Percentiles rank a stretch among this genome's conserved stretches.
These are phyloP conservation scores for Russula foetens DNA, from an alignment of 768 basidiomycete genomes.

Conservation along the genomic window DNA sequence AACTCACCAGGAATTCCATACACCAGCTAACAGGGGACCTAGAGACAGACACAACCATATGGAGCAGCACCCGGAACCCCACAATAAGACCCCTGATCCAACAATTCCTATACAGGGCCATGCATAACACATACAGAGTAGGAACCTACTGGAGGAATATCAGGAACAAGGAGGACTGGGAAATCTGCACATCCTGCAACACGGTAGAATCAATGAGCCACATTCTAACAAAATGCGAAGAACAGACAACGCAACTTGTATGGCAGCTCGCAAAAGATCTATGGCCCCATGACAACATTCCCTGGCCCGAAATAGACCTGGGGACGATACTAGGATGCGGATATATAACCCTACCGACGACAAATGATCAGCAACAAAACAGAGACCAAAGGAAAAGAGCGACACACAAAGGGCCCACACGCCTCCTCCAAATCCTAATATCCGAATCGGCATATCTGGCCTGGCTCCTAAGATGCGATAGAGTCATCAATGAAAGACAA, in stretches of 20 bases:
- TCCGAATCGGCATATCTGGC: conserved; percentile 10
- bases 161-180: background rate
- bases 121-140: background rate
- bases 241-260: background rate
- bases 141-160: background rate
- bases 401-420: background rate
- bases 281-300: background rate
- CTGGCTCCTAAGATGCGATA: conserved; percentile 17
- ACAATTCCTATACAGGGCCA: no score
- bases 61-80: no score
- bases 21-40: accelerated
- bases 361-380: no score
- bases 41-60: background rate
- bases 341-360: no score
- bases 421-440: conserved; percentile 12
- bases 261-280: background rate
- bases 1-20: background rate
- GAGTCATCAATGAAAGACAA: background rate
- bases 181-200: background rate
- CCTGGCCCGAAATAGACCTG: background rate
- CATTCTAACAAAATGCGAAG: conserved; percentile 17
- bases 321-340: conserved; percentile 5
- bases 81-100: background rate
- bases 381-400: no score
- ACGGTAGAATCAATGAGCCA: conserved; percentile 19